Percentiles rank a stretch among this genome's conserved stretches.
These are phyloP conservation scores for Termitomyces sp. DNA, from an alignment of 768 basidiomycete species.

Conservation along the genomic window DNA sequence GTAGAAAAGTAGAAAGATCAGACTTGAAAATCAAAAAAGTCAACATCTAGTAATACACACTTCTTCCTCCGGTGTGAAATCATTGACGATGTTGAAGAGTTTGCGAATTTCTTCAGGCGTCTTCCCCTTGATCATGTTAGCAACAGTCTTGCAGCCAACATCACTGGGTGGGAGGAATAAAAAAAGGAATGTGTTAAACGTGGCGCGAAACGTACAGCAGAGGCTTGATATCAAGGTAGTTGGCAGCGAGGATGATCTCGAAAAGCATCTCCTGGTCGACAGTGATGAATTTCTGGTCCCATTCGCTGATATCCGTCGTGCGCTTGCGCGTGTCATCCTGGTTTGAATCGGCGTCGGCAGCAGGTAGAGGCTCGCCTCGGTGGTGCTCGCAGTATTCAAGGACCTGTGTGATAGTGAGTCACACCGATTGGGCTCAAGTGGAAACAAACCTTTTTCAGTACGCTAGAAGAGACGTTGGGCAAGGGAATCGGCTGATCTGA, in stretches of 20 bases:
- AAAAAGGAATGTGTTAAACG: background rate
- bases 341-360: slow-evolving; percentile 70
- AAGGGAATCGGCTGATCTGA: slow-evolving; percentile 91
- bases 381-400: slow-evolving; percentile 99
- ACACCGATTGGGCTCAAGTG: background rate
- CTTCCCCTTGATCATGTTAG: slow-evolving; percentile 99
- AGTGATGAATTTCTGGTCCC: slow-evolving; percentile 98
- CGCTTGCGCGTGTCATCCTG: slow-evolving; percentile 95
- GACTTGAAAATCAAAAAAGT: slow-evolving; percentile 6
- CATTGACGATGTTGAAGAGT: slow-evolving; percentile 95
- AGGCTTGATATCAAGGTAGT: slow-evolving; percentile 99
- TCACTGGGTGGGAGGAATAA: slow-evolving; percentile 47
- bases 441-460: slow-evolving; percentile 77
- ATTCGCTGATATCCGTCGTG: slow-evolving; percentile 97
- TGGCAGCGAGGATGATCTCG: slow-evolving; percentile 98
- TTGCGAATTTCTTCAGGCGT: slow-evolving; percentile 99
- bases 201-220: slow-evolving; percentile 65
- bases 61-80: slow-evolving; percentile 99
- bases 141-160: slow-evolving; percentile 97
- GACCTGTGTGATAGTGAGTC: slow-evolving; percentile 49
- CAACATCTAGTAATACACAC: slow-evolving; percentile 35
- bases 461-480: slow-evolving; percentile 89
- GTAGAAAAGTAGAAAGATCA: slow-evolving; percentile 8
- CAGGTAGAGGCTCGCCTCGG: slow-evolving; percentile 92
- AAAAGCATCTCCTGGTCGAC: slow-evolving; percentile 99